Evolutionary conservation across 2,329 filamentous ascomycete species (phyloP).

Genomic region (Coniochaeta ligniaria): DNA sequence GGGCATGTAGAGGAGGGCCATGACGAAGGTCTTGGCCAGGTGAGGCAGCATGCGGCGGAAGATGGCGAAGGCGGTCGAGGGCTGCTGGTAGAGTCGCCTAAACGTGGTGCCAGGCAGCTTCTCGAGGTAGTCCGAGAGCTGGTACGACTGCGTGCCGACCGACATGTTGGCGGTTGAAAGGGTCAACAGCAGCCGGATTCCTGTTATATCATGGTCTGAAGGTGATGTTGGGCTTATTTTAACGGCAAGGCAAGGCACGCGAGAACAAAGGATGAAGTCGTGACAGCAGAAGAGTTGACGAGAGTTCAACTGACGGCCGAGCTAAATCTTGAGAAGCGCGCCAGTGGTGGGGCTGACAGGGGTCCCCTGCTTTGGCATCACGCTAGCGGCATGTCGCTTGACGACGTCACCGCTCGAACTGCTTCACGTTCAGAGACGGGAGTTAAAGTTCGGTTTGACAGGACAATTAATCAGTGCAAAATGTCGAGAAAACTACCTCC

Average conservation of each 20-base stretch:
- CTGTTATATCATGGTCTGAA: not conserved
- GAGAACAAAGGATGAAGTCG: not conserved
- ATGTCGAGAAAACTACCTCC: constrained; percentile 22
- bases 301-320: not conserved
- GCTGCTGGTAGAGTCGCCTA: constrained; percentile 87
- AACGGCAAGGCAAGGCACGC: no score
- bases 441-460: not conserved
- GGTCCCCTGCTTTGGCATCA: not conserved
- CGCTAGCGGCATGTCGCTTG: not conserved
- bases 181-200: not conserved
- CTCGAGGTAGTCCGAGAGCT: constrained; percentile 86
- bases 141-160: constrained; percentile 41
- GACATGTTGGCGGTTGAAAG: constrained; percentile 25
- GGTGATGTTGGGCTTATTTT: not conserved
- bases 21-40: constrained; percentile 87
- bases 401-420: not conserved
- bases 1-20: constrained; percentile 89
- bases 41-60: constrained; percentile 96
- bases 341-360: not conserved
- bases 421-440: no score
- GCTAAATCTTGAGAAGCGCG: not conserved
- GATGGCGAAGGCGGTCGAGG: constrained; percentile 88
- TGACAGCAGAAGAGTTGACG: not conserved
- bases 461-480: not conserved
- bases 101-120: constrained; percentile 85